Evolutionary conservation across 768 basidiomycete species (phyloP), one percentile per base, ranked within the genome.

Genomic region (Coprinopsis strossmayeri): DNA sequence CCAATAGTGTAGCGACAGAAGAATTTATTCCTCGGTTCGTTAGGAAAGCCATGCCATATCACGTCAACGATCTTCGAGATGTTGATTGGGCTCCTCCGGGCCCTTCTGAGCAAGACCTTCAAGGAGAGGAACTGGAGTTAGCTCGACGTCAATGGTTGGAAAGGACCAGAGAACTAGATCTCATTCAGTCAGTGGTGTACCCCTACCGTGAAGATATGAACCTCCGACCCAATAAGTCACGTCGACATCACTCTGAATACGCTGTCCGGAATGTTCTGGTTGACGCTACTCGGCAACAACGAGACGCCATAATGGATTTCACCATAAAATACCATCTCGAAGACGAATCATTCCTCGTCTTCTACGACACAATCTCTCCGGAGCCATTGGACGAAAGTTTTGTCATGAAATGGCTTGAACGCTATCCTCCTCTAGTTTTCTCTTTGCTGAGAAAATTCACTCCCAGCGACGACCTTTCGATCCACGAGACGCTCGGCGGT

Each of bases 371-470:
- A 5, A 51, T 74, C n/a, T 48, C 57, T 0, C 58, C 56, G 15
- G 56, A 59, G 15, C 68, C 66, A 13, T 41, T 71, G 20, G 53
- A 53, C 3, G 54, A 51, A 0, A 54, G 37, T 1, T 50, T 64
- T 10, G 60, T 74, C 17, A 52, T 46, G 1, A 55, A 51, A 18
- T 79, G 74, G 71, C 67, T 84, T n/a, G 71, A 73, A 18, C 62
- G 57, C 23, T 68, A 72, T 32, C 82, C 82, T 3, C 65, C 74
- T 0, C 61, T 85, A n/a, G 77, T 70, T 2, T 84, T 78, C 50
- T 68, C 68, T 3, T 54, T 82, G 3, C 62, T 84, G 17, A 76
- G 77, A 53, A 55, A 54, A 2, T 74, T 71, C 51, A 70, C 74
- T 4, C 76, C 78, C 0, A 63, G 61, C 2, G 74, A 75, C 2